phyloP scores from a whole-genome alignment of 2,329 filamentous ascomycete species.

The Cordyceps javanica region DNA sequence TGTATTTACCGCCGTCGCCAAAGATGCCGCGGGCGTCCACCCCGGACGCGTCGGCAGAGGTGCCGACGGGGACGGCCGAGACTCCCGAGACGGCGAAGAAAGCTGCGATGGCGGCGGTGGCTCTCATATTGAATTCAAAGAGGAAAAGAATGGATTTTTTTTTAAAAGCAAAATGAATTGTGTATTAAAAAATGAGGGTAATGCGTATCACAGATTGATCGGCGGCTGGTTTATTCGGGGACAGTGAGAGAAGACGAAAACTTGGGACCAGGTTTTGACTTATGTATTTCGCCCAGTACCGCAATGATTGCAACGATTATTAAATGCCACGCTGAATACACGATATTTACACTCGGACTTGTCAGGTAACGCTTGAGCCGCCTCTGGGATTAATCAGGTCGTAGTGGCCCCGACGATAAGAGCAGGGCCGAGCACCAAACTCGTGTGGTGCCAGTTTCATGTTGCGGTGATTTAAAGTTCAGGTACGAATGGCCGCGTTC shows the following conservation, averaged over 20 bases:
- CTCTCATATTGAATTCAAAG: not conserved
- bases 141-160: not conserved
- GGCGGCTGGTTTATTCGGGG: too few species aligned
- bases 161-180: not conserved
- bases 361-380: not conserved
- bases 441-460: not conserved
- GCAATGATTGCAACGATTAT: not conserved
- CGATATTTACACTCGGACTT: conserved; percentile 2
- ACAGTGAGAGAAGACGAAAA: not conserved
- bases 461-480: not conserved
- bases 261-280: not conserved
- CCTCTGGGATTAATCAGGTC: not conserved
- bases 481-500: not conserved
- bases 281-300: not conserved
- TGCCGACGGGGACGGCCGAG: not conserved
- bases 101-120: not conserved
- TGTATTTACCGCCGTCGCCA: not conserved
- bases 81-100: not conserved
- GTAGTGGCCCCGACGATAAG: not conserved
- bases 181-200: not conserved
- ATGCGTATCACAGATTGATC: too few species aligned
- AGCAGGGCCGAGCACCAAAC: not conserved
- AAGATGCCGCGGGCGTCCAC: not conserved
- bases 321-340: not conserved
- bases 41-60: not conserved